phyloP scores from a whole-genome alignment of 768 basidiomycete species.

The Termitomyces eurrhizus region DNA sequence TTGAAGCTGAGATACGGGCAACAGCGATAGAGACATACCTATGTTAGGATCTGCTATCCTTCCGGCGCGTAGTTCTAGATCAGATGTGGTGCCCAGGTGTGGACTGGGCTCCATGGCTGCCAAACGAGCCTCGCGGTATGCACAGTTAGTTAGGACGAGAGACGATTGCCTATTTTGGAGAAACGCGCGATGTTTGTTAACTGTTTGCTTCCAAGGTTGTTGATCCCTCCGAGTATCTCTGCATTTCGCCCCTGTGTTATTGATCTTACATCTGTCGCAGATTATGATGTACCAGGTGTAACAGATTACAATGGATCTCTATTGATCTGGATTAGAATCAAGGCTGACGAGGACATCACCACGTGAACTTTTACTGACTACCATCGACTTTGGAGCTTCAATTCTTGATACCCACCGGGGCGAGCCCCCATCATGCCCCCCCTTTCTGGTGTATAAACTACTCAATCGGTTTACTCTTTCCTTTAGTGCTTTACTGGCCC shows the following conservation, averaged over 20 bases:
- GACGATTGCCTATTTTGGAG: constrained; percentile 20
- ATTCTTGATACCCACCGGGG: not conserved
- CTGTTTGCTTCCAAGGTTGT: not conserved
- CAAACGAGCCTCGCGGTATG: constrained; percentile 26
- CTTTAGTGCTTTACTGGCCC: not conserved
- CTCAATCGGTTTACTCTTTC: too few species aligned
- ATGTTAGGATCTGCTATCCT: constrained; percentile 73
- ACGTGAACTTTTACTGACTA: not conserved
- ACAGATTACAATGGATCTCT: not conserved
- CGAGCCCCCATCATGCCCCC: constrained; percentile 2
- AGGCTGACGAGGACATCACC: not conserved
- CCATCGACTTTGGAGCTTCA: constrained; percentile 3
- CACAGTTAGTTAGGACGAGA: not conserved
- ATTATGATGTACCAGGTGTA: not conserved
- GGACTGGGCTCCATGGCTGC: constrained; percentile 30
- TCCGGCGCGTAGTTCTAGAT: constrained; percentile 69
- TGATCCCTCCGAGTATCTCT: not conserved
- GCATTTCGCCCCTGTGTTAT: not conserved
- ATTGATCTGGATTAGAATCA: not conserved
- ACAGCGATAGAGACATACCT: constrained; percentile 36
- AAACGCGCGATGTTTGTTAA: constrained; percentile 10
- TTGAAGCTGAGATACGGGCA: not conserved
- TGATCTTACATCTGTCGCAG: not conserved
- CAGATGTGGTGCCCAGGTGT: constrained; percentile 39
- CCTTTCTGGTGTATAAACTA: constrained; percentile 4